These are phyloP conservation scores for Eryngium alpinum DNA, from an alignment of 140 eudicot genomes.

Conservation along the genomic window DNA sequence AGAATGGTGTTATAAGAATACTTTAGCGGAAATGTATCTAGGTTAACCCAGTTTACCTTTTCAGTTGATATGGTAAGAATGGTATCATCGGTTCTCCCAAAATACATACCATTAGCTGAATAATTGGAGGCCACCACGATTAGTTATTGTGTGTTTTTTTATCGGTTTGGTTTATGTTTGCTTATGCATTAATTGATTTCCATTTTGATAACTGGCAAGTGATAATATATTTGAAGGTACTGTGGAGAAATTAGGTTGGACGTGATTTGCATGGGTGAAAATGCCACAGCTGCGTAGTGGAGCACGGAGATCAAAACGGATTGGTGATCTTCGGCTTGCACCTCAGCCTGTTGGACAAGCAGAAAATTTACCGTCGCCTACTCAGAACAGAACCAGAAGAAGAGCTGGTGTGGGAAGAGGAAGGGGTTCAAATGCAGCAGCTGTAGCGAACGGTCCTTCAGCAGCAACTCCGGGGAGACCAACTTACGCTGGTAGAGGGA, in stretches of 20 bases:
- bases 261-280: conserved; percentile 86
- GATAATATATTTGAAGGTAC: conserved; percentile 27
- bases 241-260: conserved; percentile 33
- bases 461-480: conserved; percentile 54
- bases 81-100: too few species aligned
- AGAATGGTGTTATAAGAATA: background rate
- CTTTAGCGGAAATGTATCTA: too few species aligned
- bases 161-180: background rate
- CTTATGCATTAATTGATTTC: conserved; percentile 2
- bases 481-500: conserved; percentile 76
- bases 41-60: background rate
- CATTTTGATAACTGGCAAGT: conserved; percentile 11
- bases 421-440: conserved; percentile 81
- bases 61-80: background rate
- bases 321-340: conserved; percentile 90
- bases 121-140: background rate
- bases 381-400: conserved; percentile 65
- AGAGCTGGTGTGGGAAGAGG: conserved; percentile 88
- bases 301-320: conserved; percentile 97
- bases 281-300: conserved; percentile 99
- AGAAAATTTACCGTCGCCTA: conserved; percentile 45
- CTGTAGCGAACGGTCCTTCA: conserved; percentile 65
- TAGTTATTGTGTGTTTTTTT: background rate
- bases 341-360: conserved; percentile 58
- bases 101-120: too few species aligned